Evolutionary conservation across 2,329 filamentous ascomycete genomes (phyloP).

Genomic region (Beauveria sp.): DNA sequence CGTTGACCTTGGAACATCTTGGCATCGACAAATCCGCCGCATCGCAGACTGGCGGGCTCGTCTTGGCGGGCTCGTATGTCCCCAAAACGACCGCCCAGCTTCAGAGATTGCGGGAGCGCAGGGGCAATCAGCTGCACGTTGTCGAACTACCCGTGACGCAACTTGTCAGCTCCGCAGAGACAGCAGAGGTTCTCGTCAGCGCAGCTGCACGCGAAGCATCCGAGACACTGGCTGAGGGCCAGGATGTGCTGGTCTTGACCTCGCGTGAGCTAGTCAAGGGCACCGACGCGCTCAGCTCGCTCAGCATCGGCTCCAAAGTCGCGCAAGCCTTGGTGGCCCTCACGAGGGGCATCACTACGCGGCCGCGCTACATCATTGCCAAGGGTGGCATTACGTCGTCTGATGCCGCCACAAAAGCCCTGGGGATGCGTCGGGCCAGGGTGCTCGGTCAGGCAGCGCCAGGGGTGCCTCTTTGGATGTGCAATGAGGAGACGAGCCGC

Average conservation of each 20-base stretch:
- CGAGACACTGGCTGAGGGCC: slow-evolving; percentile 28
- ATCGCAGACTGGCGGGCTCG: slow-evolving; percentile 35
- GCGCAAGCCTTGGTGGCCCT: slow-evolving; percentile 42
- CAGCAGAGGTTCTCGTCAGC: slow-evolving; percentile 8
- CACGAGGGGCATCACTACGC: slow-evolving; percentile 33
- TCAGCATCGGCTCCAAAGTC: slow-evolving; percentile 43
- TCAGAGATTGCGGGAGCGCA: slow-evolving; percentile 13
- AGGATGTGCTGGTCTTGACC: slow-evolving; percentile 49
- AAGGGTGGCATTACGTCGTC: slow-evolving; percentile 54
- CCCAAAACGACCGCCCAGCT: slow-evolving; percentile 44
- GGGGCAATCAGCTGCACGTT: slow-evolving; percentile 13
- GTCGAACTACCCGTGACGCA: slow-evolving; percentile 16
- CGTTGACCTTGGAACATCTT: slow-evolving; percentile 38
- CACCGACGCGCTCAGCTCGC: slow-evolving; percentile 36
- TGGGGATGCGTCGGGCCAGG: slow-evolving; percentile 42
- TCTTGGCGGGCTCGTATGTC: slow-evolving; percentile 47
- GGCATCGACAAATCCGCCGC: slow-evolving; percentile 18
- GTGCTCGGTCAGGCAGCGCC: slow-evolving; percentile 49
- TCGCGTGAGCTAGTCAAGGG: slow-evolving; percentile 38
- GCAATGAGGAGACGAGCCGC: slow-evolving; percentile 41
- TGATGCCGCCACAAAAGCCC: slow-evolving; percentile 47
- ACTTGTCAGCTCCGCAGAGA: slow-evolving; percentile 10
- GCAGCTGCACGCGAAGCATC: slow-evolving; percentile 10
- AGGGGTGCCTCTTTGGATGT: slow-evolving; percentile 51
- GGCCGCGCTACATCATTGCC: slow-evolving; percentile 49